Evolutionary conservation across 768 basidiomycete genomes (phyloP).

Genomic region (Phaeotremella skinneri): DNA sequence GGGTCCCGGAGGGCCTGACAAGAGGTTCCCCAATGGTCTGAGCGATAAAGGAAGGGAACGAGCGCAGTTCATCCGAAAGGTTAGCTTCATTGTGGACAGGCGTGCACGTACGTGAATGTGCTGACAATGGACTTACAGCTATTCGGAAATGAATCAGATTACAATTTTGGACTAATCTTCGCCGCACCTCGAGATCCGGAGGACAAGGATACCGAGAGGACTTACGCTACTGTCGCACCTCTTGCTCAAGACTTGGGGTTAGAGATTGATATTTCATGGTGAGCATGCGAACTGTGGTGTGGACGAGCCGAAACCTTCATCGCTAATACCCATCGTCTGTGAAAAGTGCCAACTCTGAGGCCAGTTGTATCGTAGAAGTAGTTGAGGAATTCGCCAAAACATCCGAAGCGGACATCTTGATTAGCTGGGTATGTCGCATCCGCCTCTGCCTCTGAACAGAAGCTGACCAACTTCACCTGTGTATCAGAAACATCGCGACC

Average conservation of each 20-base stretch:
- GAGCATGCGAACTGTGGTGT: constrained; percentile 6
- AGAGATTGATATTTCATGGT: constrained; percentile 26
- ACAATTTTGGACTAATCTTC: constrained; percentile 30
- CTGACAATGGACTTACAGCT: constrained; percentile 9
- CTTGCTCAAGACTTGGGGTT: constrained; percentile 24
- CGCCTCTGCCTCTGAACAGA: neutral
- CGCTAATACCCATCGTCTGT: neutral
- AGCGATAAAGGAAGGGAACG: constrained; percentile 27
- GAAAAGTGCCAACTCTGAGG: constrained; percentile 20
- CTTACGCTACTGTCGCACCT: constrained; percentile 33
- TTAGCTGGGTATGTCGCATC: constrained; percentile 23
- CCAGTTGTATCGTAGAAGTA: constrained; percentile 14
- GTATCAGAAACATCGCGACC: constrained; percentile 28
- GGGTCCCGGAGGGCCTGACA: constrained; percentile 10
- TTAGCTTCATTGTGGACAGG: constrained; percentile 8
- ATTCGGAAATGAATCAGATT: constrained; percentile 29
- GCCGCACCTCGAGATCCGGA: constrained; percentile 25
- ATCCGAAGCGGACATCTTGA: constrained; percentile 22
- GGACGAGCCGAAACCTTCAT: neutral
- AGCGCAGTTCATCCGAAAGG: constrained; percentile 26
- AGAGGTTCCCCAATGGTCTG: constrained; percentile 21
- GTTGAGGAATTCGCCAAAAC: constrained; percentile 16
- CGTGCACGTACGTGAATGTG: too few relatives aligned
- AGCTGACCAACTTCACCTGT: neutral
- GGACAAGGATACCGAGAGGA: constrained; percentile 25